A percentile compares a stretch with the other conserved stretches of the same genome.
These are phyloP conservation scores for Rhynchospora breviuscula DNA, from an alignment of 176 grass and related monocot species.

Conservation along the genomic window DNA sequence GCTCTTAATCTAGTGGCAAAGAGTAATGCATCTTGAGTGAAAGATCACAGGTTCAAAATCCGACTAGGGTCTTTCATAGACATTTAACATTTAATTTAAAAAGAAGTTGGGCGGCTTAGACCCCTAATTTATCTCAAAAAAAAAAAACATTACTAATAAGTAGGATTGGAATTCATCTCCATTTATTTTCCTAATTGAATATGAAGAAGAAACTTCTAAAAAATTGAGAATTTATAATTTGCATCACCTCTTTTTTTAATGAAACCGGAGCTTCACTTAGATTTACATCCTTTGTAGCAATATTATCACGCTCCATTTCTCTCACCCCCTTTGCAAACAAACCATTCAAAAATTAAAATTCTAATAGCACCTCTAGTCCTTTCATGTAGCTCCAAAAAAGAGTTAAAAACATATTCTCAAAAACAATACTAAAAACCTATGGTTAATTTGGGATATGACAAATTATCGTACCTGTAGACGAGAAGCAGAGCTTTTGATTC, in stretches of 20 bases:
- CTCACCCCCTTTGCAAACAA: conserved; percentile 32
- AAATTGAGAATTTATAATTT: background rate
- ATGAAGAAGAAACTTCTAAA: background rate
- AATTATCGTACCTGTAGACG: background rate
- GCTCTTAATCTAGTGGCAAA: too few species aligned
- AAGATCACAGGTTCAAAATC: too few species aligned
- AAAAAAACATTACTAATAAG: background rate
- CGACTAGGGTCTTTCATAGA: too few species aligned
- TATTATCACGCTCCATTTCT: conserved; percentile 34
- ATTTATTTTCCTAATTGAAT: background rate
- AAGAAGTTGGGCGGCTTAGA: too few species aligned
- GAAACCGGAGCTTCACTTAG: conserved; percentile 32
- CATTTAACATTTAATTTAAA: too few species aligned
- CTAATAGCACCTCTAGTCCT: background rate
- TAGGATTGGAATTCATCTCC: background rate
- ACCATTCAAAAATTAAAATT: background rate
- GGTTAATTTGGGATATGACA: conserved; percentile 12
- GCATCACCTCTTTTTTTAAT: conserved; percentile 68
- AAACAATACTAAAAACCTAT: background rate
- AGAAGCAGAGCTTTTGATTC: background rate
- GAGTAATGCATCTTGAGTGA: too few species aligned
- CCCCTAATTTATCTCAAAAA: too few species aligned
- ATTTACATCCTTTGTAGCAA: conserved; percentile 21
- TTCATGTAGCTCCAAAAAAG: background rate
- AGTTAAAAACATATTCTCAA: background rate